Evolutionary conservation across 495 filamentous ascomycete genomes (phyloP).

Genomic region (Penicillium mononematosum): DNA sequence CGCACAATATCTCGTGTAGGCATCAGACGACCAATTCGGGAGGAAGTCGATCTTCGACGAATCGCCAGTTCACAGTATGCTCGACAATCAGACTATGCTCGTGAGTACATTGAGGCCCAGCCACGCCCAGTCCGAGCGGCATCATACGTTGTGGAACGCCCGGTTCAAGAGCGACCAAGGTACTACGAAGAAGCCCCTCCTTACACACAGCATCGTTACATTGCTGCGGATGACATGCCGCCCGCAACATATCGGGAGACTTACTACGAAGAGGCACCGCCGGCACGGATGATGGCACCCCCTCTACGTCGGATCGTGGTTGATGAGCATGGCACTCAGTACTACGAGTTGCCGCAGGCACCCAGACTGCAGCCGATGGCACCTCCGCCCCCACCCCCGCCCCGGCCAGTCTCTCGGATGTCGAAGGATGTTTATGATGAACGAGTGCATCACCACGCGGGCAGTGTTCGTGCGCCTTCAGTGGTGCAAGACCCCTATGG

Average conservation of each 20-base stretch:
- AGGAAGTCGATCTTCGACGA: constrained; percentile 57
- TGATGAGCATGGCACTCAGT: constrained; percentile 70
- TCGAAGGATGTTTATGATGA: constrained; percentile 41
- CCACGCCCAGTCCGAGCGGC: constrained; percentile 53
- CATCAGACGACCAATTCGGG: constrained; percentile 44
- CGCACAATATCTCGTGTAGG: constrained; percentile 45
- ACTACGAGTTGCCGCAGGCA: constrained; percentile 57
- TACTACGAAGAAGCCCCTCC: constrained; percentile 58
- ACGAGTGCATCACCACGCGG: constrained; percentile 31
- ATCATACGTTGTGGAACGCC: constrained; percentile 60
- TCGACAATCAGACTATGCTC: constrained; percentile 49
- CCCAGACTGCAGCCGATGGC: constrained; percentile 49
- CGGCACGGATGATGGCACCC: constrained; percentile 55
- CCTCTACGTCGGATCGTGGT: constrained; percentile 63
- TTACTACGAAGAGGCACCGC: constrained; percentile 40
- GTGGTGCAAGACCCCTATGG: constrained; percentile 44
- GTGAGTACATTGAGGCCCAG: constrained; percentile 45
- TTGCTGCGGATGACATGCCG: constrained; percentile 56
- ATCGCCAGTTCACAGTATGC: constrained; percentile 58
- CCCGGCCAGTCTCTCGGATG: constrained; percentile 33
- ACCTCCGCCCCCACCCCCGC: constrained; percentile 54
- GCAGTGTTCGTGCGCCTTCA: constrained; percentile 42
- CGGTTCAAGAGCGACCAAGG: constrained; percentile 43
- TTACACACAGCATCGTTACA: constrained; percentile 41
- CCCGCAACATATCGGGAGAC: constrained; percentile 53